Base-by-base conservation (phyloP, 768 basidiomycete genomes). In the Lactarius tabidus region DNA sequence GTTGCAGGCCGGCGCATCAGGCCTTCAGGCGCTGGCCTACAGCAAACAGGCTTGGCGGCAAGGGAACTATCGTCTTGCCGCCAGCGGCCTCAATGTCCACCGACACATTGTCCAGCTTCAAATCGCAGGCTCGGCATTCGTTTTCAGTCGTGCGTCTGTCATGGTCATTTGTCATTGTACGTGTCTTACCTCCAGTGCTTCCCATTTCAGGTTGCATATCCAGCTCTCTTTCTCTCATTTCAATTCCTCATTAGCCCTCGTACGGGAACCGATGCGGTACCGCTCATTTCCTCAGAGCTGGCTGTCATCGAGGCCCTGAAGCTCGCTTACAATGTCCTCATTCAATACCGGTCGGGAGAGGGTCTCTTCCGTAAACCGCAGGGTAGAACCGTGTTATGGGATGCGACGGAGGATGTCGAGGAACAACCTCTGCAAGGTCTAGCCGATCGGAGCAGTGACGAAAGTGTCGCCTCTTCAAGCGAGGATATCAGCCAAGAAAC, bases 251-350 rank as follows among this genome's bases (percentile, higher is more conserved):
- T 12, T 26, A 35, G 36, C 43, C 12, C 28, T 31, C 35, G 38
- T 29, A 10, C 15, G 23, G 14, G 53, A 28, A 35, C 20, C 12
- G 38, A 60, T 56, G 55, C n/a, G 14, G 14, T 56, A 23, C n/a
- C 57, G 1, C 2, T 36, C 33, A 67, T 59, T 4, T 18, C 68
- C 5, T 39, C 20, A 2, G 68, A 67, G 26, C 55, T 68, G 17
- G 66, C 62, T 35, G 12, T 64, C 23, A 18, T 69, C n/a, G 68
- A 69, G 56, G 58, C 59, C 31, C 57, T 69, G 45, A 69, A 69
- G 48, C 57, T 69, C 6, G 51, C 51, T 7, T 48, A 29, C 48
- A 64, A 59, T 36, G 6, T 58, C 33, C 10, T 61, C 62, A 38
- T 56, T 15, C 59, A 35, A 45, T 58, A 64, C 56, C 39, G 48